These are phyloP conservation scores for Oryza officinalis DNA, from an alignment of 176 grass and related monocot genomes.

Conservation along the genomic window DNA sequence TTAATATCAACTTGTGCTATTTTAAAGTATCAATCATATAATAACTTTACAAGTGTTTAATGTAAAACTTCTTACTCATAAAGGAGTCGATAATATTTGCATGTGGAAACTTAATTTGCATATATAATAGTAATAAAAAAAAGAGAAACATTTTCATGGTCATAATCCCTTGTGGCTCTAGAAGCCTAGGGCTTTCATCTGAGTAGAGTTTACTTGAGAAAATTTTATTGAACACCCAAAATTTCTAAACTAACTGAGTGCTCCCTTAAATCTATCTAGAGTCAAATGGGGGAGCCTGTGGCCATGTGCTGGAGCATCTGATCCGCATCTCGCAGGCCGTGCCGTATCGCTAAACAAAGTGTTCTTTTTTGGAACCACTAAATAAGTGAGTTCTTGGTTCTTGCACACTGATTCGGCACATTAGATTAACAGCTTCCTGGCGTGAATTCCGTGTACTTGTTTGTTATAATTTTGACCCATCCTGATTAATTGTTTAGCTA, in stretches of 20 bases:
- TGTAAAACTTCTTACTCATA: constrained; percentile 20
- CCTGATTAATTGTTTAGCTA: constrained; percentile 27
- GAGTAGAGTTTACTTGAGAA: constrained; percentile 32
- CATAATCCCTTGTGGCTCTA: constrained; percentile 10
- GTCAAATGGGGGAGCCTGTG: constrained; percentile 40
- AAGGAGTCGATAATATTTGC: neutral
- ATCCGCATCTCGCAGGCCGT: constrained; percentile 44
- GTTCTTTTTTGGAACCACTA: constrained; percentile 45
- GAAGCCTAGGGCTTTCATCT: constrained; percentile 18
- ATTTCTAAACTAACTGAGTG: constrained; percentile 3
- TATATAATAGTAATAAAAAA: neutral
- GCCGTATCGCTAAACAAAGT: constrained; percentile 47
- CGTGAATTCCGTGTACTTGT: constrained; percentile 23
- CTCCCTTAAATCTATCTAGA: constrained; percentile 33
- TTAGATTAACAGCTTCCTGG: constrained; percentile 35
- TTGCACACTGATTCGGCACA: constrained; percentile 39
- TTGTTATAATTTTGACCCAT: constrained; percentile 26
- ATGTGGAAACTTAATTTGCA: neutral
- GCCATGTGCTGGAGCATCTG: constrained; percentile 54
- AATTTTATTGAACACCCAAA: neutral
- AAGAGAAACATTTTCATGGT: neutral
- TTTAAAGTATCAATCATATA: constrained; percentile 11
- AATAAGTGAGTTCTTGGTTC: constrained; percentile 47
- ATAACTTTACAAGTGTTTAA: constrained; percentile 1
- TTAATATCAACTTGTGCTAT: constrained; percentile 1